phyloP scores from a whole-genome alignment of 1,139 yeast species.

The Protomyces gravidus region DNA sequence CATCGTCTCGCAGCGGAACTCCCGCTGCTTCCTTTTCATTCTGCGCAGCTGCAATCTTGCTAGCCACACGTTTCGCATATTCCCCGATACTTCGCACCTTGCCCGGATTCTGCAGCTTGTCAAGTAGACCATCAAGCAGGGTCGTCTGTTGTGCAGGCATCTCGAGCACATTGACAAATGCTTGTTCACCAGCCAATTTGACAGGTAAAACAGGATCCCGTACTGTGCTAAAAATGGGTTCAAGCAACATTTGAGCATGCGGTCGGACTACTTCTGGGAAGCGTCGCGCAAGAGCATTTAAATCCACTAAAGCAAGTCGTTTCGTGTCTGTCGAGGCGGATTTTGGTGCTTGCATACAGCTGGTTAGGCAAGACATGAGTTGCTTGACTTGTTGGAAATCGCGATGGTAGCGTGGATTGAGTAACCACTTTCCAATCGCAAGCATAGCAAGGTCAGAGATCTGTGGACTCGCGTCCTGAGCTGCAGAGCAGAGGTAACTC shows the following conservation, averaged over 20 bases:
- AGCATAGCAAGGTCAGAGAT: conserved; percentile 73
- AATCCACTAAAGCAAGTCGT: conserved; percentile 69
- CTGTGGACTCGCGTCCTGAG: conserved; percentile 42
- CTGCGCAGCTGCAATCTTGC: conserved; percentile 28
- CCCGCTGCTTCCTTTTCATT: conserved; percentile 26
- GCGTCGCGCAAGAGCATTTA: conserved; percentile 68
- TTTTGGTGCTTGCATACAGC: conserved; percentile 50
- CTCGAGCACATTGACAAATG: conserved; percentile 67
- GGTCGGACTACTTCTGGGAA: conserved; percentile 52
- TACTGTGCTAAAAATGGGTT: conserved; percentile 74
- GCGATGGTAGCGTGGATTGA: conserved; percentile 32
- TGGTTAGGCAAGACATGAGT: conserved; percentile 52
- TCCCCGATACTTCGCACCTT: conserved; percentile 29
- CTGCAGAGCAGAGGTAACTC: conserved; percentile 48
- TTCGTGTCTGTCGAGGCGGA: conserved; percentile 73
- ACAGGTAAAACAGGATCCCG: conserved; percentile 85
- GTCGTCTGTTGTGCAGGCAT: conserved; percentile 54
- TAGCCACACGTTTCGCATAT: conserved; percentile 30
- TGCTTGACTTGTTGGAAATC: conserved; percentile 36
- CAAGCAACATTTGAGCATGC: conserved; percentile 56
- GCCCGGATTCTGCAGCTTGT: conserved; percentile 6
- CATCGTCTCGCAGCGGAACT: conserved; percentile 18
- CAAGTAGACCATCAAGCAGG: not conserved
- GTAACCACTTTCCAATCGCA: conserved; percentile 76
- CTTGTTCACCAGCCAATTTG: conserved; percentile 90